These are phyloP conservation scores for Moringa oleifera DNA, from an alignment of 345 rosid genomes.

Conservation along the genomic window DNA sequence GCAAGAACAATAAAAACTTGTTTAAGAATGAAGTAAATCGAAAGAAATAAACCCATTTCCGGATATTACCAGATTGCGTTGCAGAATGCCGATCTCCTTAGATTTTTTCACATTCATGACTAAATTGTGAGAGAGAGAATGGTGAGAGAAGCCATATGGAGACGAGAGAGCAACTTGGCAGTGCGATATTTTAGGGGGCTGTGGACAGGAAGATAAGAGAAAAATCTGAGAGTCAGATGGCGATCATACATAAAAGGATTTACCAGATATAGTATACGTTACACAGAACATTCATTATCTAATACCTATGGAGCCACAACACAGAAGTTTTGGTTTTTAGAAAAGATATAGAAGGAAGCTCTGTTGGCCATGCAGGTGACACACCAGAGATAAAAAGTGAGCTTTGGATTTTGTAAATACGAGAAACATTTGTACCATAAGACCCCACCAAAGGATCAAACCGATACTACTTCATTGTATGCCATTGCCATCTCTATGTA, in stretches of 20 bases:
- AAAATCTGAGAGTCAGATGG: neutral
- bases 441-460: no score
- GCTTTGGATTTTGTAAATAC: no score
- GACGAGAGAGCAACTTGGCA: conserved; percentile 34
- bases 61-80: conserved; percentile 20
- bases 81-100: conserved; percentile 30
- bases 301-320: neutral
- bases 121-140: neutral
- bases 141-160: conserved; percentile 15
- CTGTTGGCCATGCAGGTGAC: neutral
- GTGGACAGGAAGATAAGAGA: neutral
- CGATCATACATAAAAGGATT: neutral
- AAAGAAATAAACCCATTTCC: neutral
- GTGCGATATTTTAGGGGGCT: conserved; percentile 17
- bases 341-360: neutral
- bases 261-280: no score
- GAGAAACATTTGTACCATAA: no score
- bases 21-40: neutral
- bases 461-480: no score
- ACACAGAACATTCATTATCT: neutral
- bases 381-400: neutral
- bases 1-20: neutral
- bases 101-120: conserved; percentile 15
- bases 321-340: neutral
- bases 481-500: no score